These are phyloP conservation scores for Suillus occidentalis DNA, from an alignment of 768 basidiomycete genomes.

Conservation along the genomic window DNA sequence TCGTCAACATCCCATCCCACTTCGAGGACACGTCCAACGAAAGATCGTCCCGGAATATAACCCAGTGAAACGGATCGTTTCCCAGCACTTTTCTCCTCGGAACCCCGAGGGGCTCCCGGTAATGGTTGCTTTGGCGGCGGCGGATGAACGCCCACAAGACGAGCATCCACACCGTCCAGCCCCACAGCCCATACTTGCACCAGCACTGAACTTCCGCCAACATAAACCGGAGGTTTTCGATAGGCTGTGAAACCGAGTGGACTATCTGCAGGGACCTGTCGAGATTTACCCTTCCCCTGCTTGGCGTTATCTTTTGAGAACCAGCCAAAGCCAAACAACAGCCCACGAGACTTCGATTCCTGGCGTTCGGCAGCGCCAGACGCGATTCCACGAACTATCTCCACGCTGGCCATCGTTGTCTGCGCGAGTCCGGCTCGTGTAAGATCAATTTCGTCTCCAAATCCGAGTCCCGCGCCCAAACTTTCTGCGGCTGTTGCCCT, in stretches of 20 bases:
- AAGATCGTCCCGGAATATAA: conserved; percentile 84
- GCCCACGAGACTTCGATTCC: conserved; percentile 20
- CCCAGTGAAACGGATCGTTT: conserved; percentile 43
- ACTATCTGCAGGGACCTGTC: conserved; percentile 20
- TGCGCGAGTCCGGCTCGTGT: conserved; percentile 78
- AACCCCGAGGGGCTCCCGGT: conserved; percentile 22
- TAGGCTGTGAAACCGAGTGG: conserved; percentile 69
- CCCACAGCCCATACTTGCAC: conserved; percentile 92
- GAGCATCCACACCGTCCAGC: conserved; percentile 71
- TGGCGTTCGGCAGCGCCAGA: conserved; percentile 20
- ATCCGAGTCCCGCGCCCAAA: conserved; percentile 27
- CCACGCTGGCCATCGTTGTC: conserved; percentile 86
- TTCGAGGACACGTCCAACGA: conserved; percentile 82
- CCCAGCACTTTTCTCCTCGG: conserved; percentile 22
- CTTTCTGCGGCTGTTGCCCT: conserved; percentile 23
- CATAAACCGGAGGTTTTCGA: conserved; percentile 69
- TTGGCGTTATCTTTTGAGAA: conserved; percentile 28
- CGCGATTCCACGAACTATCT: conserved; percentile 62
- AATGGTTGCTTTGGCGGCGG: conserved; percentile 12
- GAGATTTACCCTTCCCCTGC: conserved; percentile 14
- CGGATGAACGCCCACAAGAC: conserved; percentile 53
- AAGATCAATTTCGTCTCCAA: conserved; percentile 62
- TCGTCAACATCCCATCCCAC: conserved; percentile 67
- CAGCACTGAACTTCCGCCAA: conserved; percentile 67
- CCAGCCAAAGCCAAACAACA: conserved; percentile 29